Evolutionary conservation across 345 rosid genomes (phyloP).

Genomic region (Arabis hirsuta): DNA sequence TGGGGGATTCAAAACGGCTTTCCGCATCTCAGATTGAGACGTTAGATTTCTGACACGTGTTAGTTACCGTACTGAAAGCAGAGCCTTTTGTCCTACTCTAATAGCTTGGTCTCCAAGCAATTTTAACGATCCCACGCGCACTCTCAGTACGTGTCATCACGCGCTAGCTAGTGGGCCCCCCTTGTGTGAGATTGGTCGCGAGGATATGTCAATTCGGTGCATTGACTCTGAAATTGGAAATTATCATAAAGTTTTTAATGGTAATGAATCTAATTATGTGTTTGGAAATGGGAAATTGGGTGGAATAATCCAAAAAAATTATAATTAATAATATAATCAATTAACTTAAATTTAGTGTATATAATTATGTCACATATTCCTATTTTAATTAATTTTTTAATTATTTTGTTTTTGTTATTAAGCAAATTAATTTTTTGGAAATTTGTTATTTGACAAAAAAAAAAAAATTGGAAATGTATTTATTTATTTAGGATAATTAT

Average conservation of each 20-base stretch:
- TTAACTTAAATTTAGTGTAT: too few relatives aligned
- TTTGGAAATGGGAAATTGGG: neutral
- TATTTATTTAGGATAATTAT: neutral
- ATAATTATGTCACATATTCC: too few relatives aligned
- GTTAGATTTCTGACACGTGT: slow-evolving; percentile 41
- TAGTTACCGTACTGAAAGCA: slow-evolving; percentile 34
- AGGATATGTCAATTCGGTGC: slow-evolving; percentile 18
- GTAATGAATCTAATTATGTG: slow-evolving; percentile 6
- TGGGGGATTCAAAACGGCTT: slow-evolving; percentile 36
- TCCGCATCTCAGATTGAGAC: slow-evolving; percentile 41
- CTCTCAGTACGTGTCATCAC: neutral
- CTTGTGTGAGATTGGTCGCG: slow-evolving; percentile 23
- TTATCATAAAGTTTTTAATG: neutral
- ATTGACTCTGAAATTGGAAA: slow-evolving; percentile 17
- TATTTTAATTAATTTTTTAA: too few relatives aligned
- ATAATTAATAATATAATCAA: too few relatives aligned
- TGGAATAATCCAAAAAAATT: too few relatives aligned
- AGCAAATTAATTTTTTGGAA: too few relatives aligned
- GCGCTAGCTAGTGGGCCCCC: neutral
- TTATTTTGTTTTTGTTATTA: too few relatives aligned
- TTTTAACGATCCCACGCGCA: slow-evolving; percentile 1
- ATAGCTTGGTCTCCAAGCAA: slow-evolving; percentile 46
- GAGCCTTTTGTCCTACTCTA: slow-evolving; percentile 25
- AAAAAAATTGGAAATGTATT: neutral
- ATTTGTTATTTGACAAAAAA: too few relatives aligned